Evolutionary conservation across 2,329 filamentous ascomycete species (phyloP), one percentile per base, ranked within the genome.

Genomic region (Ceratocystis albifundus): DNA sequence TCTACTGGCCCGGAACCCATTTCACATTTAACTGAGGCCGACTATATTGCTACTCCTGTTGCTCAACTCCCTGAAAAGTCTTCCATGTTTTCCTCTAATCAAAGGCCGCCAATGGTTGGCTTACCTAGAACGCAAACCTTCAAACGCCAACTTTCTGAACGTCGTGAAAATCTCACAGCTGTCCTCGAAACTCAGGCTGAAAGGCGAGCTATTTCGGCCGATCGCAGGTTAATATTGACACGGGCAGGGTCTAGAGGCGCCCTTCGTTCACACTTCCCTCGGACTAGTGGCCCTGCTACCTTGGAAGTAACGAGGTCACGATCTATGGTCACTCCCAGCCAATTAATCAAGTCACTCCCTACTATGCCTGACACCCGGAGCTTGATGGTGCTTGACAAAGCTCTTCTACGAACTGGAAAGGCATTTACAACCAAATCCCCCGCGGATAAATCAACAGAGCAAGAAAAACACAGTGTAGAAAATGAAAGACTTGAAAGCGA

Each of bases 61-160:
- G 8, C 63, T 17, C 53, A 50, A 32, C 22, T 53, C 12, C 50
- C 62, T 8, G 20, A 53, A 59, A 57, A 22, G 44, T 65, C 63
- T 59, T 65, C 4, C 30, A 41, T 44, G 59, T 65, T 46, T 25
- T 65, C 57, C 53, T 65, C 8, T 44, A 45, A 30, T 20, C 63
- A 65, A 20, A 53, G 36, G 20, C 30, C 55, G 20, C 62, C 62
- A 28, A 65, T 55, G n/a, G 44, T 67, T 53, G 87, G 88, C 17
- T 77, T 96, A 46, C 89, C 90, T 48, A 84, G 90, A 62, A 80
- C 86, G 3, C 84, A 87, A 71, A 95, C 90, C 0, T 91, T 95
- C 76, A 88, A 86, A 75, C 84, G 91, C 71, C 90, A 93, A 74
- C 83, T 88, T 73, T 93, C 90, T 32, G 92, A 96, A 75, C 82